phyloP scores from a whole-genome alignment of 2,329 filamentous ascomycete species.

The Trichoderma atroviride region DNA sequence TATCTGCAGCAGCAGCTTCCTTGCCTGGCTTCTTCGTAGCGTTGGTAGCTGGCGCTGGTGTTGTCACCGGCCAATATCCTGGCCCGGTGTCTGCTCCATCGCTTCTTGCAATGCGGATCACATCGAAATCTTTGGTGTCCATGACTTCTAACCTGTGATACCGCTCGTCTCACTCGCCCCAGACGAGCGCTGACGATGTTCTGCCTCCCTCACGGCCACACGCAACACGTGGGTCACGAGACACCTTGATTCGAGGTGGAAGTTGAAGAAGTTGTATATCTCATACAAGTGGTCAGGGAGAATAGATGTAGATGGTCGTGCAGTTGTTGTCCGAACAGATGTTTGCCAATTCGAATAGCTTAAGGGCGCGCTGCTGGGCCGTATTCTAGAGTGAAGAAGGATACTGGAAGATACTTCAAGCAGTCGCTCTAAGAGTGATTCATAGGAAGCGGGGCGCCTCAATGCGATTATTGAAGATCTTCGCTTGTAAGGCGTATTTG shows the following conservation, averaged over 20 bases:
- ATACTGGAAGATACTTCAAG: neutral
- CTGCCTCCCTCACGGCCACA: slow-evolving; percentile 6
- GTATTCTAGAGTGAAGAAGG: neutral
- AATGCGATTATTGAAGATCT: neutral
- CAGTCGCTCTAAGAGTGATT: neutral
- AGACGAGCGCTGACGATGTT: neutral
- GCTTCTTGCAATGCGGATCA: slow-evolving; percentile 48
- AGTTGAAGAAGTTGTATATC: neutral
- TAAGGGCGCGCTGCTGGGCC: neutral
- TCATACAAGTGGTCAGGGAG: neutral
- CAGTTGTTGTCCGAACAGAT: neutral
- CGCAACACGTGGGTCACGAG: slow-evolving; percentile 16
- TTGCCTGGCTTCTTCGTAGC: slow-evolving; percentile 43
- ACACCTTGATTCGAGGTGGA: neutral
- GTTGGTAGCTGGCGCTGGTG: slow-evolving; percentile 30
- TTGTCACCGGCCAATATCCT: slow-evolving; percentile 47
- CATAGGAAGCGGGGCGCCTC: neutral
- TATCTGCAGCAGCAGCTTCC: slow-evolving; percentile 39
- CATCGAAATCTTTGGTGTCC: slow-evolving; percentile 45
- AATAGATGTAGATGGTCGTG: neutral
- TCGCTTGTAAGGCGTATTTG: neutral
- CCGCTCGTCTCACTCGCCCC: neutral
- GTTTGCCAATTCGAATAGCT: neutral
- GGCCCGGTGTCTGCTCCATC: slow-evolving; percentile 51
- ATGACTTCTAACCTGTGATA: slow-evolving; percentile 29